Evolutionary conservation across 1,139 yeast species (phyloP), one percentile per base, ranked within the genome.

Genomic region (Zygosaccharomyces pseudobailii): DNA sequence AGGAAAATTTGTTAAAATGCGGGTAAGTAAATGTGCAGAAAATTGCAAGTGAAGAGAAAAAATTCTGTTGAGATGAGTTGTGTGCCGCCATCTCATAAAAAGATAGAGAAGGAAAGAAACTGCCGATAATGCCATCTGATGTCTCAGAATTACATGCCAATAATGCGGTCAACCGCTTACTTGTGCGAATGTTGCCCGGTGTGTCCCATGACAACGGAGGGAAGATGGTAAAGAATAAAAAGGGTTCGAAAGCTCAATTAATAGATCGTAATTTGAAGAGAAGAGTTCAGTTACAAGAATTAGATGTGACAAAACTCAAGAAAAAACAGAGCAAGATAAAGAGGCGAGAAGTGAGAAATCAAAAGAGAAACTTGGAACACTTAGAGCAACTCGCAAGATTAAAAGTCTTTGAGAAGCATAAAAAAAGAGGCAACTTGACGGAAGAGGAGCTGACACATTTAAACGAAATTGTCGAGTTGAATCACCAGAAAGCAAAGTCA

Each of bases 361-460:
- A 66, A 32, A 61, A 64, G 28, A 68, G 64, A n/a, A 59, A 64
- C 20, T 71, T 75, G 17, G 67, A 69, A 35, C 69, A 71, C 51
- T 69, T 81, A 43, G 70, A 71, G 42, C 75, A 73, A 54, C 59
- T 72, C 46, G 82, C 84, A 17, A 78, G 77, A 54, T 69, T 80
- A 50, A 71, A 75, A 44, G 68, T 79, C 42, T 70, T 80, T 49
- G 71, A 75, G 52, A 62, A 65, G 36, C 82, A 74, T 53, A 67
- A 71, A 32, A 62, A 66, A 27, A 56, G 65, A 1, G 67, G 67
- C 8, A 67, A 61, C 2, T 67, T 74, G 47, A 67, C 76, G 1
- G 65, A 63, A 9, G 76, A 72, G 44, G 85, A 80, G 59, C 56
- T 66, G 48, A 72, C 71, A 51, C 77, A 77, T 56, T 63, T 82